Conservation (phyloP, 345 rosid species). For the Diplotaxis tenuifolia region DNA sequence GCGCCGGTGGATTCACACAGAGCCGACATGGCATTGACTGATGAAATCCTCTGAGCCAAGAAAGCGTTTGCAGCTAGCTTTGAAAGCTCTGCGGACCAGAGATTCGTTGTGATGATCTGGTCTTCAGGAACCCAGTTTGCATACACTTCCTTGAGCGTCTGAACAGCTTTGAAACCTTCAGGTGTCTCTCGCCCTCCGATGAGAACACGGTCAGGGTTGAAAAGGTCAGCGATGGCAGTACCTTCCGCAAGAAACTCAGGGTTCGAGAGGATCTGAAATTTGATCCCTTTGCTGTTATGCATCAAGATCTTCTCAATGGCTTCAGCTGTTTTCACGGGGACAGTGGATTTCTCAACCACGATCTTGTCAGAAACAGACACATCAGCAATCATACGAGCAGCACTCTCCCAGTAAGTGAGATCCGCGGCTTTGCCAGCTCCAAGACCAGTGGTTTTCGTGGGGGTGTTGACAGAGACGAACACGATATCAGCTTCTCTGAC, state of each 20-base stretch:
- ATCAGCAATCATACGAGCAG: slow-evolving; percentile 94
- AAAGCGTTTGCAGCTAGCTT: slow-evolving; percentile 94
- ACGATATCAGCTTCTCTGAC: slow-evolving; percentile 83
- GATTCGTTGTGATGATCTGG: slow-evolving; percentile 76
- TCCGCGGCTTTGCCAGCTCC: slow-evolving; percentile 98
- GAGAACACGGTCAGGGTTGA: slow-evolving; percentile 79
- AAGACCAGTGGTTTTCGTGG: slow-evolving; percentile 83
- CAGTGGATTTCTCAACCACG: slow-evolving; percentile 92
- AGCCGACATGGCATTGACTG: slow-evolving; percentile 92
- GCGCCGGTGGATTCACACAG: slow-evolving; percentile 90
- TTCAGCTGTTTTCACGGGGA: slow-evolving; percentile 90
- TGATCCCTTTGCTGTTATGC: slow-evolving; percentile 90
- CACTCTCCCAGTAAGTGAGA: slow-evolving; percentile 94
- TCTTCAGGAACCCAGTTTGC: slow-evolving; percentile 85
- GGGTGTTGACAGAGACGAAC: slow-evolving; percentile 90
- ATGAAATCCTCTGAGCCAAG: slow-evolving; percentile 91
- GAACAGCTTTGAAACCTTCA: slow-evolving; percentile 70
- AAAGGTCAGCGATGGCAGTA: slow-evolving; percentile 74
- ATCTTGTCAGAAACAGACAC: slow-evolving; percentile 82
- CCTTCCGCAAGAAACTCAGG: slow-evolving; percentile 96
- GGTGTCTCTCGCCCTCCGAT: slow-evolving; percentile 92
- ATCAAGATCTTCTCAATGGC: slow-evolving; percentile 88
- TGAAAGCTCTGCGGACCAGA: slow-evolving; percentile 94
- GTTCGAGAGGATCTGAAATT: slow-evolving; percentile 86
- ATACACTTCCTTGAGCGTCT: slow-evolving; percentile 72